A percentile compares a stretch with the other conserved stretches of the same genome.
phyloP scores from a whole-genome alignment of 140 eudicot genomes.

The Oenanthe javanica region DNA sequence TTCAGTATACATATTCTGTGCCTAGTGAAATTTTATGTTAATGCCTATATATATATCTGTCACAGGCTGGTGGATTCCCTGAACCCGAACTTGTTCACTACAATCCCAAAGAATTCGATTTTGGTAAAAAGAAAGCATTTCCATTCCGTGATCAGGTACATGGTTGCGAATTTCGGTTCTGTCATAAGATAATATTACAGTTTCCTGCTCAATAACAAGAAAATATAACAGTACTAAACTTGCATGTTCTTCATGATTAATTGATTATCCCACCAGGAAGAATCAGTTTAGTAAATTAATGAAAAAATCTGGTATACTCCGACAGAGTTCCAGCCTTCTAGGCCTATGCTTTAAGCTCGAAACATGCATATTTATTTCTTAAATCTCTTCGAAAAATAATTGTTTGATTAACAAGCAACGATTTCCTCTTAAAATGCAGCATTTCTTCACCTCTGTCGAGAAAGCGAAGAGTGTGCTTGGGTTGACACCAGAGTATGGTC shows the following conservation, averaged over 20 bases:
- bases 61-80: slow-evolving; percentile 97
- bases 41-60: not conserved
- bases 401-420: not conserved
- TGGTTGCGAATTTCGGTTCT: not conserved
- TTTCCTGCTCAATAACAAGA: not conserved
- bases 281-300: no score
- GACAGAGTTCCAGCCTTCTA: no score
- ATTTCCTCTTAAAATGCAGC: slow-evolving; percentile 39
- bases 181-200: not conserved
- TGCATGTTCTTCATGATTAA: not conserved
- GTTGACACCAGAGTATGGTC: slow-evolving; percentile 60
- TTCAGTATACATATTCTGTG: not conserved
- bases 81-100: slow-evolving; percentile 91
- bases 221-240: not conserved
- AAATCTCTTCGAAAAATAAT: not conserved
- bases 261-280: not conserved
- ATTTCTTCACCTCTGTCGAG: slow-evolving; percentile 89
- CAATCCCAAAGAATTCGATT: slow-evolving; percentile 91
- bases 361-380: not conserved
- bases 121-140: slow-evolving; percentile 94
- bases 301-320: no score
- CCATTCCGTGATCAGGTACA: slow-evolving; percentile 99
- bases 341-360: not conserved
- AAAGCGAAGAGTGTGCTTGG: slow-evolving; percentile 89
- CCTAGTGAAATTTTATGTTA: no score